phyloP scores from a whole-genome alignment of 768 basidiomycete species.

The Suillus ampliporus region DNA sequence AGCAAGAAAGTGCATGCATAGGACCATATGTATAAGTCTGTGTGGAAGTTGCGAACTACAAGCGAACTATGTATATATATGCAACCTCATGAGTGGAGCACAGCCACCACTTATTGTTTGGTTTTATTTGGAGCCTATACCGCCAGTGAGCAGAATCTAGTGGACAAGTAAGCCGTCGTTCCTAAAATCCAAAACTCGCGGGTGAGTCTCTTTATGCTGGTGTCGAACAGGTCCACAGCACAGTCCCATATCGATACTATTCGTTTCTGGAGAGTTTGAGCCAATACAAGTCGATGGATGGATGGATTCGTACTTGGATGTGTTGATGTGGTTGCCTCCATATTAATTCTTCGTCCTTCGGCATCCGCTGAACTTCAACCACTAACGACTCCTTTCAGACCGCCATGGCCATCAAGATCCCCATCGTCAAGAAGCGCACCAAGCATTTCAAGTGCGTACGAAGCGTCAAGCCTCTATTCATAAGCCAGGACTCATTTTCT shows the following conservation, averaged over 20 bases:
- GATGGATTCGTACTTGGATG: conserved; percentile 27
- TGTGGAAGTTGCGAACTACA: background rate
- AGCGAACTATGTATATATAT: background rate
- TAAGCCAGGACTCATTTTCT: conserved; percentile 18
- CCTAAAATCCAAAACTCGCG: conserved; percentile 60
- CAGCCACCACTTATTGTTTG: conserved; percentile 2
- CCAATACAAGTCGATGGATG: conserved; percentile 28
- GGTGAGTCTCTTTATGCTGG: conserved; percentile 43
- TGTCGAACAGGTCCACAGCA: conserved; percentile 17
- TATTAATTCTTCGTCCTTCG: conserved; percentile 1
- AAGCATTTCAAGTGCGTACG: conserved; percentile 89
- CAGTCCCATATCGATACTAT: background rate
- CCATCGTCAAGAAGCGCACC: conserved; percentile 96
- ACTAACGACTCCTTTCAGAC: conserved; percentile 32
- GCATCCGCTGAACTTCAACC: conserved; percentile 5
- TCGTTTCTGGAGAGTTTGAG: conserved; percentile 9
- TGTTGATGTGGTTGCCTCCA: conserved; percentile 1
- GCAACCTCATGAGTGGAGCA: too few relatives aligned
- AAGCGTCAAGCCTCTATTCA: conserved; percentile 12
- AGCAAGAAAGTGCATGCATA: background rate
- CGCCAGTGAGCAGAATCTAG: conserved; percentile 3
- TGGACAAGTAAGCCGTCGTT: conserved; percentile 40
- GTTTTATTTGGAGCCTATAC: background rate
- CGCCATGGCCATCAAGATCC: conserved; percentile 57
- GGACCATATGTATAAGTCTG: too few relatives aligned